Base-by-base conservation (phyloP, 345 rosid species). In the Rhizophora apiculata region DNA sequence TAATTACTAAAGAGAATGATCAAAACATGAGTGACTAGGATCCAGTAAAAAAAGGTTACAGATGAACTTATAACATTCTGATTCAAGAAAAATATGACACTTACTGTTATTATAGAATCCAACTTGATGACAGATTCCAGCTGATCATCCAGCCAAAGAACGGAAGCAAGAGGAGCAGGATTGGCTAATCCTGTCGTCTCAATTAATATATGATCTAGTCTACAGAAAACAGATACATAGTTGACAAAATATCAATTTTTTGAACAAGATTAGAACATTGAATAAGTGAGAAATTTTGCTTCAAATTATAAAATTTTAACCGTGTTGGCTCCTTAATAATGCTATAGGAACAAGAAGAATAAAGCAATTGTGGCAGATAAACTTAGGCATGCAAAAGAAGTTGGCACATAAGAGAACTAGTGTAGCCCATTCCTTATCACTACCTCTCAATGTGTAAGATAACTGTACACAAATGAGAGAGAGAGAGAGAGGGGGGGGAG, bases 171-270 rank as follows among this genome's bases (percentile, higher is more conserved):
- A 26, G 97, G 97, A 78, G 93, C 98, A 16, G 98, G 97, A 74
- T 95, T 95, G 0, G 96, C 99, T 69, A 95, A 82, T 69, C 99
- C 97, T n/a, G 99, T 91, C n/a, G 97, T 95, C 87, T 91, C 97
- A 56, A 95, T 78, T 72, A 95, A 78, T 69, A 95, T 95, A 74
- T 91, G 97, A 85, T 95, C 99, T 52, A 91, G 93, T 76, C 96
- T 89, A 68, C 72, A 69, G 29, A 13, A 46, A 68, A 66, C 52
- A 64, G 65, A 67, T 51, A 52, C 71, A 52, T 54, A 64, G 39
- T 55, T 30, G 37, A 72, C 29, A 20, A n/a, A 39, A 34, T 27
- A 60, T 46, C 51, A 71, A 24, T 62, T 58, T 60, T 60, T 64
- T 16, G 55, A 2, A 24, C 29, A 19, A 73, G 30, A 27, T 43